phyloP scores from a whole-genome alignment of 164 flowering plant genomes.

The Vitis rupestris region DNA sequence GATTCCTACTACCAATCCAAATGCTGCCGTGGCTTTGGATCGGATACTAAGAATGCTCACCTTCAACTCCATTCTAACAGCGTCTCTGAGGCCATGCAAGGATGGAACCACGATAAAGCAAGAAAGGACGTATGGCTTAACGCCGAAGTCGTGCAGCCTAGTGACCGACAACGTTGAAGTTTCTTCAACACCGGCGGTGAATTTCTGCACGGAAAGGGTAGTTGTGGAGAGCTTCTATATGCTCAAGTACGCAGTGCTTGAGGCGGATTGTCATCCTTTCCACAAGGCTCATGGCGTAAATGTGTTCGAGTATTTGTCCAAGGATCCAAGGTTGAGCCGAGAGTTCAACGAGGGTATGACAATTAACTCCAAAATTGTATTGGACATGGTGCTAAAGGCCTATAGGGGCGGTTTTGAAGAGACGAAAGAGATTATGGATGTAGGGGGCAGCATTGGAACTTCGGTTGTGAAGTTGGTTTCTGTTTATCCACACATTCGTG shows the following conservation, averaged over 20 bases:
- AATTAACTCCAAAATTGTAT: neutral
- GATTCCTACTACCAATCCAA: neutral
- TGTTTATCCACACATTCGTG: slow-evolving; percentile 5
- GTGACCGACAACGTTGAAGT: too few species aligned
- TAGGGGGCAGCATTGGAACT: neutral
- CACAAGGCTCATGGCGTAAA: neutral
- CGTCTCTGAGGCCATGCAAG: neutral
- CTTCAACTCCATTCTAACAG: neutral
- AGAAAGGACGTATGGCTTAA: too few species aligned
- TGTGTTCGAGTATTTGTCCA: neutral
- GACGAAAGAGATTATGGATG: slow-evolving; percentile 3
- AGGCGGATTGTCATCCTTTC: neutral
- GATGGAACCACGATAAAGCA: neutral
- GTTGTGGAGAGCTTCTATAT: neutral
- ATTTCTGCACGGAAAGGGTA: neutral
- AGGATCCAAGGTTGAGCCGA: neutral
- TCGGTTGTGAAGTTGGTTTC: neutral
- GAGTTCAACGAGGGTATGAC: neutral
- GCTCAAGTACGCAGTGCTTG: neutral
- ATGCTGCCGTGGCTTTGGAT: neutral
- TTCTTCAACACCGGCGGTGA: neutral
- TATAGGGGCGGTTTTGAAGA: neutral
- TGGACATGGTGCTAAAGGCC: neutral
- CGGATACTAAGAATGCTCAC: neutral
- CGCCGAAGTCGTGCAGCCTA: neutral